phyloP scores from a whole-genome alignment of 192 early-diverging fungal species.

The Coemansia sp. region DNA sequence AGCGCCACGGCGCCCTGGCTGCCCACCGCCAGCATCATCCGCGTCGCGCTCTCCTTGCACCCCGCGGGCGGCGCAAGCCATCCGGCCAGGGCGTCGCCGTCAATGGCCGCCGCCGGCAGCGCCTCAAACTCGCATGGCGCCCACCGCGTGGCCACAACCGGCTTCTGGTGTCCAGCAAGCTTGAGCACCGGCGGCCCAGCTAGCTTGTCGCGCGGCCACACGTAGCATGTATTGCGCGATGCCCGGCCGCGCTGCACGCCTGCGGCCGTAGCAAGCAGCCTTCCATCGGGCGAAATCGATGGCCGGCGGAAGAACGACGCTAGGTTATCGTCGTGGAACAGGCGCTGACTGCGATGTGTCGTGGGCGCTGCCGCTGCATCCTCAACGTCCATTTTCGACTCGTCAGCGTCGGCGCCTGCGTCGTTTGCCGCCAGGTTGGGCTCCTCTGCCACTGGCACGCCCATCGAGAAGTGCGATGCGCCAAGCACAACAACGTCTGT shows the following conservation, averaged over 20 bases:
- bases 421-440: not conserved
- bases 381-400: conserved; percentile 7
- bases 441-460: conserved; percentile 6
- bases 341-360: conserved; percentile 32
- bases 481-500: conserved; percentile 21
- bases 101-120: not conserved
- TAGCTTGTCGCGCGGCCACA: conserved; percentile 68
- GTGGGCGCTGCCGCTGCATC: not conserved
- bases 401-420: not conserved
- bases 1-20: conserved; percentile 81
- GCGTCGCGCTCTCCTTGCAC: conserved; percentile 58
- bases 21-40: conserved; percentile 85
- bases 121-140: conserved; percentile 45
- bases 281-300: conserved; percentile 86
- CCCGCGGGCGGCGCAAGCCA: conserved; percentile 5
- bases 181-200: conserved; percentile 66
- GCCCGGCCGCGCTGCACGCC: conserved; percentile 63
- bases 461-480: conserved; percentile 41
- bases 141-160: conserved; percentile 79
- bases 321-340: conserved; percentile 87
- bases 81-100: not conserved
- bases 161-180: conserved; percentile 72
- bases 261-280: conserved; percentile 78
- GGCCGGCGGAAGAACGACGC: conserved; percentile 90
- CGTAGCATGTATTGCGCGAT: conserved; percentile 63